These are phyloP conservation scores for Kazachstania bromeliacearum DNA, from an alignment of 805 yeast species.

Conservation along the genomic window DNA sequence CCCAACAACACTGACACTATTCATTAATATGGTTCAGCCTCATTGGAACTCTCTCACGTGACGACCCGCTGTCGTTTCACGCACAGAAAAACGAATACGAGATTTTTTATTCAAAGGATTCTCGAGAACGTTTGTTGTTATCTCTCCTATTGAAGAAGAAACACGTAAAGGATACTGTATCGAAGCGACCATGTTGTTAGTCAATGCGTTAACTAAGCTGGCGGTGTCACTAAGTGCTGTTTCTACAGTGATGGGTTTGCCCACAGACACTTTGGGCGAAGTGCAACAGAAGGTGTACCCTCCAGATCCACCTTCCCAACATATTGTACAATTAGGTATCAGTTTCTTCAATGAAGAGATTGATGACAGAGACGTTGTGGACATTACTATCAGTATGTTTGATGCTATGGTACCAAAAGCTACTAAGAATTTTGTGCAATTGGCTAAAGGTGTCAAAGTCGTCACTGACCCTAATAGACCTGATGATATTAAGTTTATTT, in stretches of 20 bases:
- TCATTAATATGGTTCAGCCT: too few relatives aligned
- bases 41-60: too few relatives aligned
- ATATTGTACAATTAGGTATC: constrained; percentile 19
- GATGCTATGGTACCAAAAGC: constrained; percentile 60
- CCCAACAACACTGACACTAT: too few relatives aligned
- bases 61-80: too few relatives aligned
- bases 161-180: neutral
- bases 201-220: neutral
- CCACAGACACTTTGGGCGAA: neutral
- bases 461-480: constrained; percentile 20
- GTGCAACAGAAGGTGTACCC: constrained; percentile 13
- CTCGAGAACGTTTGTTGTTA: too few relatives aligned
- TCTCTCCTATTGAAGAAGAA: neutral
- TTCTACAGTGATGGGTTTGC: neutral
- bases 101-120: too few relatives aligned
- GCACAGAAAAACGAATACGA: too few relatives aligned
- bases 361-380: constrained; percentile 9
- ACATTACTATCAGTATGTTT: constrained; percentile 52
- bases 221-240: neutral
- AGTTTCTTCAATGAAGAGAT: constrained; percentile 17
- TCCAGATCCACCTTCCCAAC: constrained; percentile 30
- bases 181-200: neutral
- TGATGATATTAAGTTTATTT: constrained; percentile 12
- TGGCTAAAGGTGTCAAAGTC: constrained; percentile 38
- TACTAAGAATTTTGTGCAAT: constrained; percentile 45